phyloP scores from a whole-genome alignment of 305 asterid species.

The Fraxinus sp. region DNA sequence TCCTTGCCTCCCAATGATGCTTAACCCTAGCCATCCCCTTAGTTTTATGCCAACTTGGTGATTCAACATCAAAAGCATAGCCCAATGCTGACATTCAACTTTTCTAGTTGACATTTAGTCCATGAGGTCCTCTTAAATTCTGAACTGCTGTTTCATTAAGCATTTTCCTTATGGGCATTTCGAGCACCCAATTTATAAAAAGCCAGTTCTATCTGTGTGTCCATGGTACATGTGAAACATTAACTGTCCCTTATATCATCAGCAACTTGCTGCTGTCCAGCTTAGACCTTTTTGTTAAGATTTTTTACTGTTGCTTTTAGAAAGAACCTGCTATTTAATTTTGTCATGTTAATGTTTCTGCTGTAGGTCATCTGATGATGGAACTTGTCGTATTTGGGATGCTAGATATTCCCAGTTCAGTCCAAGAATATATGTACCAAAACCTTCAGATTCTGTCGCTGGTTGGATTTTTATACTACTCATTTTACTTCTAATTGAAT shows the following conservation, averaged over 20 bases:
- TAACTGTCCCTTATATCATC: neutral
- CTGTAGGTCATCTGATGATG: constrained; percentile 92
- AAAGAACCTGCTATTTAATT: neutral
- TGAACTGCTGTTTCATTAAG: constrained; percentile 10
- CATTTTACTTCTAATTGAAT: constrained; percentile 8
- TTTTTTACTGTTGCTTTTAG: constrained; percentile 14
- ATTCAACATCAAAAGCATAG: neutral
- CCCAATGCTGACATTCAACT: neutral
- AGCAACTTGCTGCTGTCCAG: constrained; percentile 1
- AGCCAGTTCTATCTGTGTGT: neutral
- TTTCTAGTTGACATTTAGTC: neutral
- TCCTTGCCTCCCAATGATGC: neutral
- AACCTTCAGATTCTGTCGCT: constrained; percentile 57
- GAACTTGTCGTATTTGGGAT: constrained; percentile 97
- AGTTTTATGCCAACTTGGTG: neutral
- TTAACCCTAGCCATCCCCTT: neutral
- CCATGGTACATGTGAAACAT: neutral
- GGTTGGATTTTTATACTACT: constrained; percentile 40
- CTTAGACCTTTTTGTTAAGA: constrained; percentile 19
- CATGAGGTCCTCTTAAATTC: constrained; percentile 2
- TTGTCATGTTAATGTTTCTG: constrained; percentile 18
- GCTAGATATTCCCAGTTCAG: constrained; percentile 76
- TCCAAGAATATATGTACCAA: constrained; percentile 79
- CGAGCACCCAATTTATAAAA: neutral
- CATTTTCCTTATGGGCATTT: constrained; percentile 4